Evolutionary conservation across 306 rosid genomes (phyloP), one percentile per base, ranked within the genome.

Genomic region (Geum urbanum): DNA sequence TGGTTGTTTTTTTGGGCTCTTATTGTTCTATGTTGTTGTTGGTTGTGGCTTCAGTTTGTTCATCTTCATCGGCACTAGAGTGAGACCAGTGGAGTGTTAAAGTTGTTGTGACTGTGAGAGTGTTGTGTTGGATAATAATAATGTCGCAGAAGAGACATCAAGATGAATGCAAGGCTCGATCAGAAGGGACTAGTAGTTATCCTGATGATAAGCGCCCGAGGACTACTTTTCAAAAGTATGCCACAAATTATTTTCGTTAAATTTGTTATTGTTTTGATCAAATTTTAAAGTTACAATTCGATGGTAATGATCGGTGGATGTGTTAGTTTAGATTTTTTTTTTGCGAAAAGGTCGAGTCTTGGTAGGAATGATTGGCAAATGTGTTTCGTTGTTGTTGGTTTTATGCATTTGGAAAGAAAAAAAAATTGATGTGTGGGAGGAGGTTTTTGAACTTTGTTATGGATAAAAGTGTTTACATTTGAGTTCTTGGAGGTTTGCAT

Each of bases 111-210:
- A 58, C 64, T 43, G 60, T 54, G 52, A 11, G 52, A 16, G 55
- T 51, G 63, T 27, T 27, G 32, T 27, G 32, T 27, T 27, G 32
- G 32, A 27, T 27, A 27, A 1, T 27, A 27, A 47, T 69, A 82
- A 89, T 89, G 97, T 92, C 97, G 71, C 91, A 84, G 80, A 89
- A 89, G 84, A 79, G 97, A 77, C 86, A 86, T 69, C 84, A 87
- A 3, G 97, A 92, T 41, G 95, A 92, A n/a, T 85, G 76, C 55
- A 86, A 82, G 71, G 77, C 73, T 69, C 77, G 77, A 35, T 70
- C 87, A 7, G 92, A 83, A 4, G 76, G 78, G 66, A 67, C 61
- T 16, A 22, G 67, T 16, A 22, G 67, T 54, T 54, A 56, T 65
- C 80, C 94, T 0, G 91, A 84, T 10, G 91, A 87, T 71, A 92